A percentile compares a stretch with the other conserved stretches of the same genome.
Conservation (phyloP, 108 stramenopile genomes). For the Bacterosira constricta region DNA sequence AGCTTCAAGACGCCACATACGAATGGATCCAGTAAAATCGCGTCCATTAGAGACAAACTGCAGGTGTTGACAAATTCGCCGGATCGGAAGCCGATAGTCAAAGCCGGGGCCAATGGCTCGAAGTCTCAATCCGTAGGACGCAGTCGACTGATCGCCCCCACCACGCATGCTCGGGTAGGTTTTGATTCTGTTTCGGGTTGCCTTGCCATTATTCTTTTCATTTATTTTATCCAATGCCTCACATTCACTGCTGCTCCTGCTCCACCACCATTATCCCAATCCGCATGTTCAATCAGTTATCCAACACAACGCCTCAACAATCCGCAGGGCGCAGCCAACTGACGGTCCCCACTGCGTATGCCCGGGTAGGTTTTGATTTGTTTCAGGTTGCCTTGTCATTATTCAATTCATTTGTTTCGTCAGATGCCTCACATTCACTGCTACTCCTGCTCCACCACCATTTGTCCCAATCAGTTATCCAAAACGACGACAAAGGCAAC, state of each 20-base stretch:
- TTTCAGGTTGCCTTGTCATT: neutral
- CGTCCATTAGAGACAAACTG: conserved; percentile 8
- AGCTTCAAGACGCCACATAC: conserved; percentile 4
- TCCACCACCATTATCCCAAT: neutral
- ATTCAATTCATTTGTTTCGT: neutral
- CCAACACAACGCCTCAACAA: neutral
- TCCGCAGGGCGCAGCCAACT: neutral
- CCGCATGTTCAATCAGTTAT: too few relatives aligned
- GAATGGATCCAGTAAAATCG: neutral
- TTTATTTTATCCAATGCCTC: too few relatives aligned
- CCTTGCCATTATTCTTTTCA: neutral
- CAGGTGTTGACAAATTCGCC: neutral
- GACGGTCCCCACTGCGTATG: neutral
- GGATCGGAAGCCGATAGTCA: neutral
- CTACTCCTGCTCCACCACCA: too few relatives aligned
- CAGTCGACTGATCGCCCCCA: neutral
- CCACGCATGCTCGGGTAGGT: neutral
- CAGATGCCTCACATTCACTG: too few relatives aligned
- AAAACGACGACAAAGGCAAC: conserved; percentile 7
- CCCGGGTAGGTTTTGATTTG: neutral
- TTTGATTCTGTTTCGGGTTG: neutral
- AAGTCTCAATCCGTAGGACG: neutral
- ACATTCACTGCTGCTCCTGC: too few relatives aligned
- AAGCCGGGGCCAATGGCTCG: neutral
- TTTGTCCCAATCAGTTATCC: neutral